Evolutionary conservation across 352 stramenopile species (phyloP), one percentile per base, ranked within the genome.

Genomic region (Lagenidium giganteum): DNA sequence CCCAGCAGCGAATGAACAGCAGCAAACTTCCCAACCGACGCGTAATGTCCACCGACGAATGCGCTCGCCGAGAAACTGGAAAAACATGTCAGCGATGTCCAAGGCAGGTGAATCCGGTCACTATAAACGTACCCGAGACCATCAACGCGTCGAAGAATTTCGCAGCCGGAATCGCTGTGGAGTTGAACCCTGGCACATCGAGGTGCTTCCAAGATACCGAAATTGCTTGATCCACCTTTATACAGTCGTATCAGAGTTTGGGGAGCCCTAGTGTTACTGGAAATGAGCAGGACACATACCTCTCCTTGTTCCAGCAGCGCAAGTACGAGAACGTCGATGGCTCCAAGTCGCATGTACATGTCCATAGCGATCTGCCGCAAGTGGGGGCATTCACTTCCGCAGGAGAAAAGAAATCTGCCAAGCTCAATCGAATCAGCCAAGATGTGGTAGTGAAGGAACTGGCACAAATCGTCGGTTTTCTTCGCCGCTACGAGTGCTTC

Each of bases 321-420:
- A 26, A 56, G 51, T 23, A 90, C 50, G 26, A 87, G 54, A 16
- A 64, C 32, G 20, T 46, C 51, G 36, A 73, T 67, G 3, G 66
- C 64, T 5, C 67, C 64, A 4, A 88, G 42, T 0, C 73, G 70
- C 29, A 64, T 81, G 38, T 83, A 78, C 76, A 88, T 88, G 26
- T 86, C 70, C 43, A 86, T 25, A 0, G 68, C 73, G 9, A 82
- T 44, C 60, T 88, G 76, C 38, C 77, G 59, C 16, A 88, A 38
- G 1, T 45, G 57, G 32, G 42, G 41, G 23, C 67, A 49, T 1
- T 26, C 44, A 18, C 50, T 31, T 1, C 59, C 51, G 26, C 62
- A 45, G 11, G 53, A 42, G 13, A 85, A 39, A 28, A 91, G 59
- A 8, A 84, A 38, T 4, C 79, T 58, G 11, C 75, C 78, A 29